A percentile compares a stretch with the other conserved stretches of the same genome.
These are phyloP conservation scores for Salix brachista DNA, from an alignment of 345 rosid species.

Conservation along the genomic window DNA sequence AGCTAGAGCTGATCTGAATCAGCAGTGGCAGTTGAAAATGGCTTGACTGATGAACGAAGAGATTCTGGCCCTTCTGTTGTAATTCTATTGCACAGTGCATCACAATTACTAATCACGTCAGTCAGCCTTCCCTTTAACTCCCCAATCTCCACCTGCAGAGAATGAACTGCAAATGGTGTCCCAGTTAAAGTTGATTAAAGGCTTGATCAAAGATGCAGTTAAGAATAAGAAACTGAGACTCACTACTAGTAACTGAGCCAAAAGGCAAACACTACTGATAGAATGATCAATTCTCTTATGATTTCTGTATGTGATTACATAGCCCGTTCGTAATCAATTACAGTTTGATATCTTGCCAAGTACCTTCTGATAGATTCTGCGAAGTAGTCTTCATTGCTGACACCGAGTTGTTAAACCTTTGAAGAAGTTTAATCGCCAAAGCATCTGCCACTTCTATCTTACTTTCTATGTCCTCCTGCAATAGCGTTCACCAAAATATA, in stretches of 20 bases:
- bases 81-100: conserved; percentile 76
- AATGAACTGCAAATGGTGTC: conserved; percentile 50
- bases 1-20: conserved; percentile 22
- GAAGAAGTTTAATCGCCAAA: conserved; percentile 77
- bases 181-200: conserved; percentile 1
- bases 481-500: conserved; percentile 7
- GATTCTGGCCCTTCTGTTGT: conserved; percentile 72
- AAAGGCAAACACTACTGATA: neutral
- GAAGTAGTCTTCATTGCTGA: conserved; percentile 74
- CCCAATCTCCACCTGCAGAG: conserved; percentile 84
- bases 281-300: neutral
- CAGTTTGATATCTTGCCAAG: neutral
- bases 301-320: neutral
- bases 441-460: conserved; percentile 92
- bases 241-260: neutral
- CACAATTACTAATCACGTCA: conserved; percentile 77
- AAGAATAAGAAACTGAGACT: neutral
- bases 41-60: conserved; percentile 46
- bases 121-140: conserved; percentile 86
- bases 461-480: conserved; percentile 89
- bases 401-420: conserved; percentile 66
- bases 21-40: conserved; percentile 37
- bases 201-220: neutral
- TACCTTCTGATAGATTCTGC: conserved; percentile 85
- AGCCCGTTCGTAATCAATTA: neutral